Evolutionary conservation across 163 green algal species (phyloP), one percentile per base, ranked within the genome.

Genomic region (Scenedesmus sp.): DNA sequence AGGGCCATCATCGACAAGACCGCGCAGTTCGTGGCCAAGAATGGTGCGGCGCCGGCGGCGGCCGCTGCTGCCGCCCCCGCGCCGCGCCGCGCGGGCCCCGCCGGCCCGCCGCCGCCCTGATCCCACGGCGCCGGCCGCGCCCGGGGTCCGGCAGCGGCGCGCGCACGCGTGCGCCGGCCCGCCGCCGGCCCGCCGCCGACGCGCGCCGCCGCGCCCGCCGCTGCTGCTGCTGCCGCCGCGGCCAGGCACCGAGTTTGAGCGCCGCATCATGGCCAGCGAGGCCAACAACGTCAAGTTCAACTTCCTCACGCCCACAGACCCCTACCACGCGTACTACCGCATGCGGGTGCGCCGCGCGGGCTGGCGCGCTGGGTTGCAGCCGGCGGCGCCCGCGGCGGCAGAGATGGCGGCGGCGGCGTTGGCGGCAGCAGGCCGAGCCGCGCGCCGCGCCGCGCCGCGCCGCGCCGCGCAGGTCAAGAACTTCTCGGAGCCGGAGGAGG

Each of bases 301-400:
- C 83, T 99, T 99, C 85, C 48, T 76, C 17, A 3, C 20, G 4
- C 51, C 92, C 20, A 91, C 82, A 3, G 94, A 98, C 79, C 96
- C 96, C 0, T 99, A 99, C 83, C 91, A 99, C 81, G 87, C 92
- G 0, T 99, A 98, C 89, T 99, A 99, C 86, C 78, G 90, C 45
- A 84, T 90, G 76, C 77, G 87, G 86, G 84, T 92, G 63, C 76
- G 81, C n/a, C 3, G 24, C 45, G 44, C 4, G 17, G 44, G 39
- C 47, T 24, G 4, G 39, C 39, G 39, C 39, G 7, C 39, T n/a
- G n/a, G n/a, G n/a, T n/a, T n/a, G n/a, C n/a, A n/a, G n/a, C n/a
- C n/a, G n/a, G n/a, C n/a, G n/a, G n/a, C n/a, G n/a, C n/a, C n/a
- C n/a, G n/a, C n/a, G n/a, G 20, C 45, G 15, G 45, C 45, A 54